Evolutionary conservation across 768 basidiomycete species (phyloP).

Genomic region (Leucosporidium scottii): DNA sequence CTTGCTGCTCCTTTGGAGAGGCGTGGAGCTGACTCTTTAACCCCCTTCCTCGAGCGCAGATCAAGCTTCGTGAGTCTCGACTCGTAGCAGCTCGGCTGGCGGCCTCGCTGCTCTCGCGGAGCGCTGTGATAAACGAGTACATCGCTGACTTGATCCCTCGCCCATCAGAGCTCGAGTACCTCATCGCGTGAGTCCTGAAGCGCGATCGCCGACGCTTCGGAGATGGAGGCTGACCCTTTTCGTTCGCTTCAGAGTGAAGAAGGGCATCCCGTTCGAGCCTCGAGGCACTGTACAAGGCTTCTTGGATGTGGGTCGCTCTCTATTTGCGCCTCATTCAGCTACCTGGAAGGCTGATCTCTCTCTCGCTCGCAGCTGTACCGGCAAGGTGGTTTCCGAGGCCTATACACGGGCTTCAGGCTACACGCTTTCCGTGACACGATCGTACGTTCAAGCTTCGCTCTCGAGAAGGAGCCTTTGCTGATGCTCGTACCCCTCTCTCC

Average conservation of each 20-base stretch:
- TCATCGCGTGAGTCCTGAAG: conserved; percentile 24
- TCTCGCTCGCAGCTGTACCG: background rate
- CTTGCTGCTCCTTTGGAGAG: background rate
- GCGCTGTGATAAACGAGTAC: no score
- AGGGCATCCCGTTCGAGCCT: conserved; percentile 33
- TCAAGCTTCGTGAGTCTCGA: no score
- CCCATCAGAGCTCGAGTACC: conserved; percentile 31
- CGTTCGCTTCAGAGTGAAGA: conserved; percentile 18
- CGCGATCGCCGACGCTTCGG: no score
- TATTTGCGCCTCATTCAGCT: background rate
- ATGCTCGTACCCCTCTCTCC: no score
- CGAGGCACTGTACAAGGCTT: conserved; percentile 33
- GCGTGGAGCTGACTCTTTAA: background rate
- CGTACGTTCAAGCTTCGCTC: background rate
- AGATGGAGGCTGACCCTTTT: background rate
- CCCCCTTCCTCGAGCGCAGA: background rate
- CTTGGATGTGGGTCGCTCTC: conserved; percentile 8
- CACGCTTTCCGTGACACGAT: conserved; percentile 35
- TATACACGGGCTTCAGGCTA: conserved; percentile 35
- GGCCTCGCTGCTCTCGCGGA: no score
- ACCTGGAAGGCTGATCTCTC: background rate
- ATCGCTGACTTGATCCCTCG: no score
- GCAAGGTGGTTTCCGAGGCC: conserved; percentile 28
- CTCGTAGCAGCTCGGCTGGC: no score
- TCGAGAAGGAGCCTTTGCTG: background rate